phyloP scores from a whole-genome alignment of 2,329 filamentous ascomycete species.

The Dryadomyces sulphureus region DNA sequence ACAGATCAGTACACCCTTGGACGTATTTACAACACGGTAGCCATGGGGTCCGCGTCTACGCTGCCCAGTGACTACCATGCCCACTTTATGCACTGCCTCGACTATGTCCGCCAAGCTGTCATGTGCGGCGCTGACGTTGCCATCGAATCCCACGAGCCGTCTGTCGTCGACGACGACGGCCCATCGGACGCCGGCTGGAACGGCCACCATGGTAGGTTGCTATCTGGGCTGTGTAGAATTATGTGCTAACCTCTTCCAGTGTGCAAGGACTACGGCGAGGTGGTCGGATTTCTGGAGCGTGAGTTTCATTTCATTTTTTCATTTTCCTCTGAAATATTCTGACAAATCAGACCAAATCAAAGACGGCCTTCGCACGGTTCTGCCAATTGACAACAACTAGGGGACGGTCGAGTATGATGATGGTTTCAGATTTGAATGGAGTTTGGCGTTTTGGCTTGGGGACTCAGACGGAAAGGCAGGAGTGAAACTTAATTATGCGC shows the following conservation, averaged over 20 bases:
- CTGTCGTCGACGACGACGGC: slow-evolving; percentile 20
- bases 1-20: slow-evolving; percentile 19
- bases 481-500: too few species aligned
- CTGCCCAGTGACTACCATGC: slow-evolving; percentile 16
- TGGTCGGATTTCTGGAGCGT: slow-evolving; percentile 22
- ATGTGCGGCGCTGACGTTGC: slow-evolving; percentile 24
- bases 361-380: slow-evolving; percentile 12
- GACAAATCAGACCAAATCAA: slow-evolving; percentile 11
- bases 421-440: background rate
- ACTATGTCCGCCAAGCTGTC: slow-evolving; percentile 25
- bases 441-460: too few species aligned
- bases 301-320: slow-evolving; percentile 1
- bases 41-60: slow-evolving; percentile 3
- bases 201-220: slow-evolving; percentile 21
- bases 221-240: background rate
- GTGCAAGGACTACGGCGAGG: slow-evolving; percentile 22
- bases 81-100: slow-evolving; percentile 27
- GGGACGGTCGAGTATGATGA: too few species aligned
- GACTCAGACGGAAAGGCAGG: background rate
- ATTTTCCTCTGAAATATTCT: background rate
- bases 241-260: slow-evolving; percentile 12
- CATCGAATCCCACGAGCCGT: slow-evolving; percentile 21
- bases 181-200: slow-evolving; percentile 23
- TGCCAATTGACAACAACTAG: slow-evolving; percentile 14
- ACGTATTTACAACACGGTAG: slow-evolving; percentile 17